phyloP scores from a whole-genome alignment of 2,329 filamentous ascomycete genomes.

The Paraconiothyrium sp. region DNA sequence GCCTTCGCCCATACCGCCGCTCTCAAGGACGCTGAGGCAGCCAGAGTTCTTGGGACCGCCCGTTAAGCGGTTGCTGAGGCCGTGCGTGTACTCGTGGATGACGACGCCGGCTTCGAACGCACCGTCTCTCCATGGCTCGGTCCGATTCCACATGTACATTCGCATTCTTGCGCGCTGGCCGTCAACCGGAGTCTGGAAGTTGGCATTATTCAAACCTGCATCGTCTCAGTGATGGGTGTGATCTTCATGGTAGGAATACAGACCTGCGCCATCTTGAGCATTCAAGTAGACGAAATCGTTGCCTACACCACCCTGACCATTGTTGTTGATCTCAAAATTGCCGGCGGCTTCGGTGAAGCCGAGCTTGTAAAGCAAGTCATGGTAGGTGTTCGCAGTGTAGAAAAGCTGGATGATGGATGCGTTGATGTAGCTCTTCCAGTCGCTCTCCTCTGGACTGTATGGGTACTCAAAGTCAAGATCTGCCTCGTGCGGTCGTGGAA shows the following conservation, averaged over 20 bases:
- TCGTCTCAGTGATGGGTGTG: conserved; percentile 38
- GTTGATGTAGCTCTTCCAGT: conserved; percentile 56
- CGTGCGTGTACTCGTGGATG: conserved; percentile 60
- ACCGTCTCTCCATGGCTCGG: conserved; percentile 62
- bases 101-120: conserved; percentile 69
- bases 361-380: conserved; percentile 66
- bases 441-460: conserved; percentile 33
- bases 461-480: conserved; percentile 56
- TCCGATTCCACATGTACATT: conserved; percentile 66
- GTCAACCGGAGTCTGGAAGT: conserved; percentile 64
- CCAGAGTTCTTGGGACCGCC: conserved; percentile 65
- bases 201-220: conserved; percentile 63
- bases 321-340: conserved; percentile 69
- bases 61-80: conserved; percentile 66
- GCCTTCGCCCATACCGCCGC: conserved; percentile 67
- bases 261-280: conserved; percentile 64
- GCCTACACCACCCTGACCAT: conserved; percentile 61
- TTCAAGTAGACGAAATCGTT: conserved; percentile 66
- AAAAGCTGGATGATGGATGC: conserved; percentile 68
- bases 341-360: conserved; percentile 68
- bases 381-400: conserved; percentile 68
- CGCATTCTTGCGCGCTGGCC: conserved; percentile 64
- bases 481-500: conserved; percentile 60
- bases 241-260: conserved; percentile 48
- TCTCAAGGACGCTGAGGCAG: conserved; percentile 60